Conservation (phyloP, 352 stramenopile genomes). For the Phytophthora constricta region DNA sequence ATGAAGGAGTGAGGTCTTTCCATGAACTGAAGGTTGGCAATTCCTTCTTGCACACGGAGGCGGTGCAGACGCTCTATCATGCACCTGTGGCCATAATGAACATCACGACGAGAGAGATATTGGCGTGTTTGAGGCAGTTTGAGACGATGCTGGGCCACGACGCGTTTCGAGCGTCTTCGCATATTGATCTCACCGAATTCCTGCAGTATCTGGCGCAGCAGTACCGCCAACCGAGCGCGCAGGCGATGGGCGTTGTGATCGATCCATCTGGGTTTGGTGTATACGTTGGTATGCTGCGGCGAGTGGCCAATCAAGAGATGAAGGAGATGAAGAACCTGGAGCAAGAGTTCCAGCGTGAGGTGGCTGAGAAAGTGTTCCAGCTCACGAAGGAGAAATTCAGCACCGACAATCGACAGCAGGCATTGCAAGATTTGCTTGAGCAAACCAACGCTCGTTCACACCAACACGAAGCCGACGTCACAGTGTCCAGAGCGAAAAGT, state of each 20-base stretch:
- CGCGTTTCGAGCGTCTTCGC: conserved; percentile 60
- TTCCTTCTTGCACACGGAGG: conserved; percentile 79
- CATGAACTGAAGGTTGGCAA: conserved; percentile 78
- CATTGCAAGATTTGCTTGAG: conserved; percentile 67
- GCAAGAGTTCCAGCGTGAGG: conserved; percentile 80
- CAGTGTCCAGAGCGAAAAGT: conserved; percentile 12
- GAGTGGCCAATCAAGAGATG: conserved; percentile 76
- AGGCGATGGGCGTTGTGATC: conserved; percentile 72
- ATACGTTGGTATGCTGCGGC: conserved; percentile 81
- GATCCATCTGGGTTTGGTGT: conserved; percentile 71
- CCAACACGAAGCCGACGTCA: background rate
- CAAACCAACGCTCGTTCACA: conserved; percentile 34
- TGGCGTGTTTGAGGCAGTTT: conserved; percentile 71
- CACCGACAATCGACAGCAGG: conserved; percentile 76
- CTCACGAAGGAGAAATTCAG: conserved; percentile 89
- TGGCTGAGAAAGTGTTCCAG: conserved; percentile 82
- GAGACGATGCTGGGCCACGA: conserved; percentile 69
- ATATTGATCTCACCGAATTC: conserved; percentile 76
- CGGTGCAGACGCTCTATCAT: conserved; percentile 78
- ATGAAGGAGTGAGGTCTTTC: conserved; percentile 74
- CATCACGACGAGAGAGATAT: conserved; percentile 75
- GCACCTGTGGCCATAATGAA: conserved; percentile 48
- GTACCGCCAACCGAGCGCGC: conserved; percentile 61
- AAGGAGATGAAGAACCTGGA: conserved; percentile 85
- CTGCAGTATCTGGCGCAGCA: conserved; percentile 75